Evolutionary conservation across 2,329 filamentous ascomycete species (phyloP).

Genomic region (Aspergillus sp.): DNA sequence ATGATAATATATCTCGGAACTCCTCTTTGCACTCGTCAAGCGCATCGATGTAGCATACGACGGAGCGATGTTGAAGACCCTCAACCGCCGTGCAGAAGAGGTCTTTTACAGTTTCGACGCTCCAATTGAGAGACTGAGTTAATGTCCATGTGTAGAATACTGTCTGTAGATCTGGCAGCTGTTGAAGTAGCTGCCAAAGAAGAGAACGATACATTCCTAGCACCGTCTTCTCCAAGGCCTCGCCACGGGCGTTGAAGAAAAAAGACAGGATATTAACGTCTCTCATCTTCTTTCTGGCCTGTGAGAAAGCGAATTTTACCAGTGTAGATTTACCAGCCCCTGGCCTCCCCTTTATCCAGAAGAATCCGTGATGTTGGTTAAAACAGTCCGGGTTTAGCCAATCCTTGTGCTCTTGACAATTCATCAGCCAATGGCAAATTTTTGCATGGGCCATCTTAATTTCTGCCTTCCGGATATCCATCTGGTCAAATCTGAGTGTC

Average conservation of each 20-base stretch:
- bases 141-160: too few species aligned
- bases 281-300: not conserved
- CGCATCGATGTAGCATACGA: constrained; percentile 44
- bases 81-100: constrained; percentile 26
- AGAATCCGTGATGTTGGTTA: constrained; percentile 22
- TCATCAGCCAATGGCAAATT: constrained; percentile 15
- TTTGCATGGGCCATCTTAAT: constrained; percentile 37
- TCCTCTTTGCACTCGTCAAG: constrained; percentile 44
- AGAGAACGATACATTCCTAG: constrained; percentile 54
- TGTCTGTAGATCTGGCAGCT: constrained; percentile 33
- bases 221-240: constrained; percentile 45
- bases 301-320: constrained; percentile 41
- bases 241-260: constrained; percentile 53
- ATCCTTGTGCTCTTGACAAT: constrained; percentile 24
- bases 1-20: constrained; percentile 35
- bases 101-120: constrained; percentile 20
- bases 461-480: not conserved
- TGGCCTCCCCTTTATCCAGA: constrained; percentile 43
- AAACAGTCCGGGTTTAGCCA: constrained; percentile 32
- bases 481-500: not conserved
- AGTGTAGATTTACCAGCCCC: constrained; percentile 46
- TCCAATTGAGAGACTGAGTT: too few species aligned
- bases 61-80: constrained; percentile 21
- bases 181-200: constrained; percentile 46
- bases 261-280: constrained; percentile 39